A percentile compares a stretch with the other conserved stretches of the same genome.
Evolutionary conservation across 108 stramenopile genomes (phyloP).

Genomic region (Cyclostephanos tholiformis): DNA sequence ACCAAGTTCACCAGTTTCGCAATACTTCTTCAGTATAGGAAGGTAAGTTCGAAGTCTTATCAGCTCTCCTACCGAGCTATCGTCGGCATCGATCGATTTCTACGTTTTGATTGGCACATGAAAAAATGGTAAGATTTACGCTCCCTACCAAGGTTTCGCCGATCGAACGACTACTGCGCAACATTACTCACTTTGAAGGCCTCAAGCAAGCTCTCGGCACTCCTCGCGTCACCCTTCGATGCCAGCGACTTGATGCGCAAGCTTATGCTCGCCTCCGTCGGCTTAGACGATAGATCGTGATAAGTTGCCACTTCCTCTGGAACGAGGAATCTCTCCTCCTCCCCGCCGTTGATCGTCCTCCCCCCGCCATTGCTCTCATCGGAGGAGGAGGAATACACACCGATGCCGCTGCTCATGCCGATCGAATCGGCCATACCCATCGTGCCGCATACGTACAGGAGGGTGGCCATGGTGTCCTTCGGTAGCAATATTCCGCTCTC

Average conservation of each 20-base stretch:
- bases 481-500: conserved; percentile 38
- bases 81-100: conserved; percentile 31
- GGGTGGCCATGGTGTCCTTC: conserved; percentile 28
- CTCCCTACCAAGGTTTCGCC: neutral
- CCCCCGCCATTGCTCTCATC: neutral
- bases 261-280: conserved; percentile 46
- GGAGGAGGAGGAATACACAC: neutral
- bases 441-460: conserved; percentile 43
- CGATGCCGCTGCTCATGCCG: conserved; percentile 2
- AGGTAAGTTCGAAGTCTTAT: conserved; percentile 76
- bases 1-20: conserved; percentile 58
- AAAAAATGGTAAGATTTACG: neutral
- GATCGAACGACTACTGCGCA: neutral
- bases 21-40: conserved; percentile 68
- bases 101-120: neutral
- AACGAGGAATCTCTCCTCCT: conserved; percentile 22
- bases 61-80: conserved; percentile 35
- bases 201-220: conserved; percentile 46
- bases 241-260: conserved; percentile 43
- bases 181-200: conserved; percentile 28
- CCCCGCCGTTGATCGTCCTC: conserved; percentile 3
- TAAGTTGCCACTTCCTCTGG: conserved; percentile 51
- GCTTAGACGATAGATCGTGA: conserved; percentile 43
- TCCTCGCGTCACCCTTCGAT: conserved; percentile 46
- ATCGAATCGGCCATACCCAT: conserved; percentile 41